Evolutionary conservation across 768 basidiomycete species (phyloP).

Genomic region (Mycena indigotica): DNA sequence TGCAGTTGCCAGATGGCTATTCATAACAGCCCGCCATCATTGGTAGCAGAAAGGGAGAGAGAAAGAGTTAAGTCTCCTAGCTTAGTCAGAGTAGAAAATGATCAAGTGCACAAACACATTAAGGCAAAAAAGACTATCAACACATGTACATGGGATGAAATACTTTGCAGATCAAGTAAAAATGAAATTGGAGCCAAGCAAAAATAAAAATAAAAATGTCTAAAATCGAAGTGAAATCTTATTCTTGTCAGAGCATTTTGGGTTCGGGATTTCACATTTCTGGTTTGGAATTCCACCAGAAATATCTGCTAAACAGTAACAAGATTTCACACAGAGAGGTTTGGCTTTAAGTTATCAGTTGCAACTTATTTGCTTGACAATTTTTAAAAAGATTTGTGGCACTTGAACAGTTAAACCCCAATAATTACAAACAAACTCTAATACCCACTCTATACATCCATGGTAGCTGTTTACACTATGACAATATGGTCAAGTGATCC

Average conservation of each 20-base stretch:
- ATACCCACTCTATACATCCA: too few relatives aligned
- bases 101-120: neutral
- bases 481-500: too few relatives aligned
- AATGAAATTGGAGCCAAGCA: neutral
- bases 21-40: neutral
- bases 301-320: neutral
- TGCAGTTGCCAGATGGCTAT: neutral
- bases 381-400: too few relatives aligned
- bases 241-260: neutral
- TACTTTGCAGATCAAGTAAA: neutral
- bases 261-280: neutral
- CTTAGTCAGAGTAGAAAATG: neutral
- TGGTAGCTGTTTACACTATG: too few relatives aligned
- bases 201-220: neutral
- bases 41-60: neutral
- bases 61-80: neutral
- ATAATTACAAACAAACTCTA: too few relatives aligned
- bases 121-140: neutral
- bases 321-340: neutral
- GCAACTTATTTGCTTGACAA: too few relatives aligned
- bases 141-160: neutral
- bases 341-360: too few relatives aligned
- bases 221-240: neutral
- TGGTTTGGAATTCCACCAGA: neutral
- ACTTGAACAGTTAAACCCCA: too few relatives aligned